These are phyloP conservation scores for Aspergillus sp. DNA, from an alignment of 2,329 filamentous ascomycete species.

Conservation along the genomic window DNA sequence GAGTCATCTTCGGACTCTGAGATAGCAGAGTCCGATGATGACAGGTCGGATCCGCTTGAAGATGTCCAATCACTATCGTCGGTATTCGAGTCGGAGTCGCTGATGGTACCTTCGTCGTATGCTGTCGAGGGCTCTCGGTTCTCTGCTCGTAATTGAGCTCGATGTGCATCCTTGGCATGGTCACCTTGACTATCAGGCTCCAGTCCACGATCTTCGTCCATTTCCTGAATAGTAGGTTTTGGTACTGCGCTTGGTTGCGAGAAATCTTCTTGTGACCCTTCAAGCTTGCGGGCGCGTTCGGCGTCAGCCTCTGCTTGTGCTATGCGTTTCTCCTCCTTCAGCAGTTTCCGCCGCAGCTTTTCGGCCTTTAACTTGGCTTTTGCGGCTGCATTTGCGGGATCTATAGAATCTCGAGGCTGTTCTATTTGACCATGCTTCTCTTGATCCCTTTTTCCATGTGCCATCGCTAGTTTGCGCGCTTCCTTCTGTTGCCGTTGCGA, in stretches of 20 bases:
- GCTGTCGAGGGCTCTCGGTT: neutral
- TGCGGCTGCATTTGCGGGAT: conserved; percentile 33
- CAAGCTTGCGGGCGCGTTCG: conserved; percentile 37
- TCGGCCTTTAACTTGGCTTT: conserved; percentile 43
- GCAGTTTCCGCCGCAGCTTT: conserved; percentile 50
- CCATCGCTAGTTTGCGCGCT: conserved; percentile 33
- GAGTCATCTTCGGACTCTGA: conserved; percentile 32
- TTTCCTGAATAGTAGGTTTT: neutral
- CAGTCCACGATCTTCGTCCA: neutral
- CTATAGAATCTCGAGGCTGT: conserved; percentile 21
- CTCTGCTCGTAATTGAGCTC: neutral
- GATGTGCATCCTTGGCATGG: neutral
- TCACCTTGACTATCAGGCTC: neutral
- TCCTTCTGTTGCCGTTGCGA: neutral
- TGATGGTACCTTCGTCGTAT: neutral
- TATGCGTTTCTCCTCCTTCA: conserved; percentile 62
- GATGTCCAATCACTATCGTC: conserved; percentile 40
- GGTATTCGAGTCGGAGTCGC: conserved; percentile 16
- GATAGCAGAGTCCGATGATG: conserved; percentile 24
- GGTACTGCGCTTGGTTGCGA: conserved; percentile 9
- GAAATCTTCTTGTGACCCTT: conserved; percentile 30
- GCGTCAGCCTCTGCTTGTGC: conserved; percentile 47
- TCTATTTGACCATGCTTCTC: conserved; percentile 25
- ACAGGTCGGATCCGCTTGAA: conserved; percentile 35
- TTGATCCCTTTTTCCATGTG: conserved; percentile 24